phyloP scores from a whole-genome alignment of 192 early-diverging fungal genomes.

The Phlyctochytrium arcticum region DNA sequence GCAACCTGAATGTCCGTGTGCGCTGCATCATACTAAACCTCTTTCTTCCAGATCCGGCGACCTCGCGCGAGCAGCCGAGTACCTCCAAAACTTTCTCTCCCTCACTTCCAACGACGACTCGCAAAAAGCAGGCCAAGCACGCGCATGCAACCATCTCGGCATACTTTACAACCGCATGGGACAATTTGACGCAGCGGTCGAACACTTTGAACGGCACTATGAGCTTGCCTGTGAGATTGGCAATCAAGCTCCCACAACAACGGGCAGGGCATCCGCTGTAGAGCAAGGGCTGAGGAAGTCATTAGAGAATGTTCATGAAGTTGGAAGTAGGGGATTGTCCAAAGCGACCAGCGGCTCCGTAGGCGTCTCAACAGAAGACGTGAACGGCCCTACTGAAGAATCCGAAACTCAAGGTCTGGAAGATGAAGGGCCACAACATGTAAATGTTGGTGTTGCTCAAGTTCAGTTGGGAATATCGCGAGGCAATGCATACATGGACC shows the following conservation, averaged over 20 bases:
- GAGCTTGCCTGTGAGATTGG: conserved; percentile 24
- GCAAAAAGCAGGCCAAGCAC: conserved; percentile 30
- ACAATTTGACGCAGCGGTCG: conserved; percentile 32
- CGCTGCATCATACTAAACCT: not conserved
- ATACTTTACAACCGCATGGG: conserved; percentile 41
- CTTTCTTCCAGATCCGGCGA: conserved; percentile 31
- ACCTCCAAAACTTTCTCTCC: conserved; percentile 34
- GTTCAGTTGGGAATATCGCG: conserved; percentile 43
- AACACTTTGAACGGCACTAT: conserved; percentile 44
- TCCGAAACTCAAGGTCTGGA: not conserved
- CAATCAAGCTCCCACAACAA: not conserved
- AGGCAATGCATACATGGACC: conserved; percentile 40
- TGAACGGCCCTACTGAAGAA: not conserved
- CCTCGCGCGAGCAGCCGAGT: conserved; percentile 22
- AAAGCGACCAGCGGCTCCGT: too few relatives aligned
- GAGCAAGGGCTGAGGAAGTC: not conserved
- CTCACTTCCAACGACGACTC: conserved; percentile 27
- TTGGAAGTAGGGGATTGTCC: too few relatives aligned
- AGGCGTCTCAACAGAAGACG: too few relatives aligned
- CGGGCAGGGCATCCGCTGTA: not conserved
- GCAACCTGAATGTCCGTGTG: not conserved
- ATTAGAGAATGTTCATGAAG: not conserved
- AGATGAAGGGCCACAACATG: not conserved
- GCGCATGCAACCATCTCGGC: conserved; percentile 50
- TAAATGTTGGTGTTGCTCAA: conserved; percentile 31